A percentile compares a stretch with the other conserved stretches of the same genome.
Evolutionary conservation across 176 grass and related monocot species (phyloP).

Genomic region (Miscanthus lutarioriparius): DNA sequence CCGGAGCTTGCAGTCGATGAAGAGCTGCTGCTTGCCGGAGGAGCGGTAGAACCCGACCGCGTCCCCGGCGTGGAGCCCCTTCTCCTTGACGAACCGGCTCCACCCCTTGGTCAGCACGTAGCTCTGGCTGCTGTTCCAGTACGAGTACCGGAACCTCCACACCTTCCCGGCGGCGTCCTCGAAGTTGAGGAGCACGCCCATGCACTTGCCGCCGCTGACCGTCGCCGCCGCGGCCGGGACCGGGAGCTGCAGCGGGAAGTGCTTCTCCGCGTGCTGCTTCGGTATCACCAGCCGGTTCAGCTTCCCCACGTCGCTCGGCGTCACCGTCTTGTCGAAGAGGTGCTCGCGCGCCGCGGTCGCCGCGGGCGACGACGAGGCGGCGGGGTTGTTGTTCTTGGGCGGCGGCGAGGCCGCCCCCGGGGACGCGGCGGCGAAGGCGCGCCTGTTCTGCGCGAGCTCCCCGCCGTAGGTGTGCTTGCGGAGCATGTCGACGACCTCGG

Average conservation of each 20-base stretch:
- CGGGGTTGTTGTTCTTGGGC: not conserved
- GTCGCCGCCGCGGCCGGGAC: not conserved
- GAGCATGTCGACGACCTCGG: slow-evolving; percentile 93
- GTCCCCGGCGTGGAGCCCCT: slow-evolving; percentile 72
- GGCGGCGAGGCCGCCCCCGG: not conserved
- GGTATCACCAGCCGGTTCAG: slow-evolving; percentile 93
- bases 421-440: slow-evolving; percentile 26
- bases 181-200: slow-evolving; percentile 85
- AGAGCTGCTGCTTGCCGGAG: slow-evolving; percentile 49
- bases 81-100: slow-evolving; percentile 97
- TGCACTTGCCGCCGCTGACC: slow-evolving; percentile 32
- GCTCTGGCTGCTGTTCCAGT: slow-evolving; percentile 99
- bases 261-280: slow-evolving; percentile 97
- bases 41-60: slow-evolving; percentile 72
- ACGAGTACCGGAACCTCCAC: slow-evolving; percentile 93
- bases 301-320: slow-evolving; percentile 96
- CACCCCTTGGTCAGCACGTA: slow-evolving; percentile 97
- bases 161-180: slow-evolving; percentile 77
- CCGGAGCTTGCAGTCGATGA: slow-evolving; percentile 75
- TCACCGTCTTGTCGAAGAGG: slow-evolving; percentile 91
- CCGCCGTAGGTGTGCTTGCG: slow-evolving; percentile 91
- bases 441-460: slow-evolving; percentile 63
- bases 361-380: not conserved
- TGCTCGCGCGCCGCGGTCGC: slow-evolving; percentile 48
- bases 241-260: slow-evolving; percentile 60